phyloP scores from a whole-genome alignment of 1,284 basidiomycete genomes.

The Mycena citricolor region DNA sequence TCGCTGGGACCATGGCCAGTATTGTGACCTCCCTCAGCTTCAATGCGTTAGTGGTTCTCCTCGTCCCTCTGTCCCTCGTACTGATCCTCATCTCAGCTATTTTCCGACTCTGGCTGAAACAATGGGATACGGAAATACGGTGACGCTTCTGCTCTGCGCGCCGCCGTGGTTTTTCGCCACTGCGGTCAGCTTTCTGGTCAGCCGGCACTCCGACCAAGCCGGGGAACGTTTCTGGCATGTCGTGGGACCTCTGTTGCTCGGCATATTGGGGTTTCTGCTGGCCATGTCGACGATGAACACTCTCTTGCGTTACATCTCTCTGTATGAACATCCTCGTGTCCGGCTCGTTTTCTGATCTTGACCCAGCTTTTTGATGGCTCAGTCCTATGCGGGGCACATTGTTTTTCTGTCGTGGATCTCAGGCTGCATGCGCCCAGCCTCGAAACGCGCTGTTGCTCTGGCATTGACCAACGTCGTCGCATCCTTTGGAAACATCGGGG shows the following conservation, averaged over 20 bases:
- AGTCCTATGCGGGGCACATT: conserved; percentile 71
- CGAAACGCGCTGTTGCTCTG: conserved; percentile 76
- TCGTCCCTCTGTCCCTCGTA: not conserved
- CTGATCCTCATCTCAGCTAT: conserved; percentile 28
- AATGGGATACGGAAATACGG: conserved; percentile 62
- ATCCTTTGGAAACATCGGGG: conserved; percentile 73
- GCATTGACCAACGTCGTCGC: conserved; percentile 74
- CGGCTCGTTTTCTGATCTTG: not conserved
- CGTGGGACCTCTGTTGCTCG: conserved; percentile 49
- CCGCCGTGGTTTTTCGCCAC: conserved; percentile 77
- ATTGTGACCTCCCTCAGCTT: conserved; percentile 55
- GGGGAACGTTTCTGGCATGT: conserved; percentile 71
- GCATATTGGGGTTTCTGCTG: conserved; percentile 74
- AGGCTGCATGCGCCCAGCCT: conserved; percentile 64
- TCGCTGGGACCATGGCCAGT: conserved; percentile 47
- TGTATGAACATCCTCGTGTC: conserved; percentile 44
- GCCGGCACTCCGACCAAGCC: conserved; percentile 65
- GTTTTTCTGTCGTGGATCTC: conserved; percentile 72
- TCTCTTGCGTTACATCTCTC: conserved; percentile 65
- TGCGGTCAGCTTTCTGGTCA: conserved; percentile 42
- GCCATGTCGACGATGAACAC: conserved; percentile 70
- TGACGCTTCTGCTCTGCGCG: conserved; percentile 72
- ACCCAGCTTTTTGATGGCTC: conserved; percentile 71
- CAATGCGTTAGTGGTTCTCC: conserved; percentile 40
- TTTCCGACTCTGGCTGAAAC: conserved; percentile 72